phyloP scores from a whole-genome alignment of 345 rosid genomes.

The Geranium brycei region DNA sequence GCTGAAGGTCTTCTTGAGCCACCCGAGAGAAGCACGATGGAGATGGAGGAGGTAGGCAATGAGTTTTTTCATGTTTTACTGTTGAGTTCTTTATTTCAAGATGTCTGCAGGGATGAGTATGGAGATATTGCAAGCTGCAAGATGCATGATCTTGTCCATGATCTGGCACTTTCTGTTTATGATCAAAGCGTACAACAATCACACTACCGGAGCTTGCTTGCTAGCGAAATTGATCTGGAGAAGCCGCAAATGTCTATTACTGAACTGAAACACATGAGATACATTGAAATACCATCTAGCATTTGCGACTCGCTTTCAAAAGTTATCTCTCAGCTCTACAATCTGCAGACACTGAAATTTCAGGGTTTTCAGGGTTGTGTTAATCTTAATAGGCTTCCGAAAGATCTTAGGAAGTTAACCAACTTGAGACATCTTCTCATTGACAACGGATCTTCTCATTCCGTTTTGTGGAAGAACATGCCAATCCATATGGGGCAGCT shows the following conservation, averaged over 20 bases:
- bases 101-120: not conserved
- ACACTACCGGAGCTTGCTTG: not conserved
- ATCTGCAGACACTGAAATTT: not conserved
- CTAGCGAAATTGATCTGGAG: not conserved
- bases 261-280: constrained; percentile 6
- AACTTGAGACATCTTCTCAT: not conserved
- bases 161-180: constrained; percentile 7
- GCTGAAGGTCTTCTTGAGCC: constrained; percentile 6
- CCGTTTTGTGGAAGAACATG: not conserved
- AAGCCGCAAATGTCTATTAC: not conserved
- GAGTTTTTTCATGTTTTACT: constrained; percentile 3
- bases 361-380: not conserved
- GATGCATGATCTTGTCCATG: constrained; percentile 17
- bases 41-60: constrained; percentile 11
- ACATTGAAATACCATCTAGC: not conserved
- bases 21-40: not conserved
- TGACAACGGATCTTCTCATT: not conserved
- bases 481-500: not conserved
- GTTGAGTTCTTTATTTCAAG: constrained; percentile 13
- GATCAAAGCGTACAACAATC: not conserved
- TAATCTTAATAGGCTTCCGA: not conserved
- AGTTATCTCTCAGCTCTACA: not conserved
- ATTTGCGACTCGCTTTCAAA: not conserved
- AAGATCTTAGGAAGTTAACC: not conserved
- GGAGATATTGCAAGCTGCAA: constrained; percentile 5